Evolutionary conservation across 148 eudicot species (phyloP).

Genomic region (Vaccinium vitisidaea): DNA sequence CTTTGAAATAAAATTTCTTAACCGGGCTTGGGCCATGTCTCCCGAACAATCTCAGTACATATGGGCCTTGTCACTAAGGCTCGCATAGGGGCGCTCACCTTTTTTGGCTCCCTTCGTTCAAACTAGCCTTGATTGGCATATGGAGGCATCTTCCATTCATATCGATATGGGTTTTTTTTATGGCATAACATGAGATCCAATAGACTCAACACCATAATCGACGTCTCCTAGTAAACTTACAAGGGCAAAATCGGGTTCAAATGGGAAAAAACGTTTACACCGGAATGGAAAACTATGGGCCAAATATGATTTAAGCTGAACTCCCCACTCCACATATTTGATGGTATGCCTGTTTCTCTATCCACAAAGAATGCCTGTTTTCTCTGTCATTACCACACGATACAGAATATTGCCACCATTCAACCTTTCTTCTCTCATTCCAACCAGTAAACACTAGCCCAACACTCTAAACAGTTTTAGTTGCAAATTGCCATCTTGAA

Average conservation of each 20-base stretch:
- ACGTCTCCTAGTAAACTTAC: too few species aligned
- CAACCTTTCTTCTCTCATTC: background rate
- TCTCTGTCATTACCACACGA: background rate
- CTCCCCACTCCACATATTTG: background rate
- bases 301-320: background rate
- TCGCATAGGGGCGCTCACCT: too few species aligned
- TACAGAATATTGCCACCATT: background rate
- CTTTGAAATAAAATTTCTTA: too few species aligned
- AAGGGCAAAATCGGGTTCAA: background rate
- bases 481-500: background rate
- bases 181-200: too few species aligned
- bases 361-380: background rate
- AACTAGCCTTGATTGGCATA: too few species aligned
- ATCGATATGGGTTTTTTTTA: too few species aligned
- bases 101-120: too few species aligned
- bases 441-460: background rate
- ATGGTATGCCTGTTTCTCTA: background rate
- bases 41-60: too few species aligned
- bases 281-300: background rate
- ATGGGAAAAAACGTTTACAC: background rate
- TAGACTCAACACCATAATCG: too few species aligned
- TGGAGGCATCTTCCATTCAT: too few species aligned
- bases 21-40: too few species aligned
- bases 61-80: too few species aligned
- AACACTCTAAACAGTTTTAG: background rate